Percentiles rank a stretch among this genome's conserved stretches.
Evolutionary conservation across 2,329 filamentous ascomycete genomes (phyloP).

Genomic region (Beauveria brongniartii): DNA sequence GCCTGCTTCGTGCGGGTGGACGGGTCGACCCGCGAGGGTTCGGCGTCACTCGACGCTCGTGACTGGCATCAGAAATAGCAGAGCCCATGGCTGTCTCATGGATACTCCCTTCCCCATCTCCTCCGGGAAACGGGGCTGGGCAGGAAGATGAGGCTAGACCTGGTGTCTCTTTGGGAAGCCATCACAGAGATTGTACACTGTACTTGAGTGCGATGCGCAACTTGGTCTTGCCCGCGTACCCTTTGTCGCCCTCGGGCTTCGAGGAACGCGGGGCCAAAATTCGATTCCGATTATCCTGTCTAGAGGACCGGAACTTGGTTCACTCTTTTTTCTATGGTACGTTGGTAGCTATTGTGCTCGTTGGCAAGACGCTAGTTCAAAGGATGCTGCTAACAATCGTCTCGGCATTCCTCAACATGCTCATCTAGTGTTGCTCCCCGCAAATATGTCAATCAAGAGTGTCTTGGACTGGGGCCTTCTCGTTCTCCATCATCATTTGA

Average conservation of each 20-base stretch:
- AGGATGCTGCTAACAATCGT: constrained; percentile 11
- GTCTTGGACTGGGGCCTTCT: not conserved
- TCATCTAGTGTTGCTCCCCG: not conserved
- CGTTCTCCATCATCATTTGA: not conserved
- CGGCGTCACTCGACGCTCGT: constrained; percentile 67
- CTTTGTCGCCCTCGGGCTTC: not conserved
- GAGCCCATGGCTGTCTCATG: constrained; percentile 31
- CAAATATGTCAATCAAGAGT: not conserved
- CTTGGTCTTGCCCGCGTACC: constrained; percentile 39
- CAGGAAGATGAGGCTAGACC: constrained; percentile 13
- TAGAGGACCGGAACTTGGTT: constrained; percentile 49
- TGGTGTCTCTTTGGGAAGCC: constrained; percentile 68
- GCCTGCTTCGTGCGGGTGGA: constrained; percentile 33
- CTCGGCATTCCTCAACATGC: constrained; percentile 6
- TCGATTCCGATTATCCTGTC: constrained; percentile 82
- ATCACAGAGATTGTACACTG: constrained; percentile 78
- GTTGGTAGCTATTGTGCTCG: not conserved
- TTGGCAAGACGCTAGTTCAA: not conserved
- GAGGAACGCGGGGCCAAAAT: constrained; percentile 37
- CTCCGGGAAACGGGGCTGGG: constrained; percentile 21
- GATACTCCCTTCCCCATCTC: constrained; percentile 10
- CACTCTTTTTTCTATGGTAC: constrained; percentile 13
- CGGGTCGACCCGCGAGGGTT: constrained; percentile 69
- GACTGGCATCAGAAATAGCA: constrained; percentile 83
- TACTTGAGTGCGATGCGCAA: constrained; percentile 90